Conservation (phyloP, 2,329 filamentous ascomycete species). For the Fusarium siculi region DNA sequence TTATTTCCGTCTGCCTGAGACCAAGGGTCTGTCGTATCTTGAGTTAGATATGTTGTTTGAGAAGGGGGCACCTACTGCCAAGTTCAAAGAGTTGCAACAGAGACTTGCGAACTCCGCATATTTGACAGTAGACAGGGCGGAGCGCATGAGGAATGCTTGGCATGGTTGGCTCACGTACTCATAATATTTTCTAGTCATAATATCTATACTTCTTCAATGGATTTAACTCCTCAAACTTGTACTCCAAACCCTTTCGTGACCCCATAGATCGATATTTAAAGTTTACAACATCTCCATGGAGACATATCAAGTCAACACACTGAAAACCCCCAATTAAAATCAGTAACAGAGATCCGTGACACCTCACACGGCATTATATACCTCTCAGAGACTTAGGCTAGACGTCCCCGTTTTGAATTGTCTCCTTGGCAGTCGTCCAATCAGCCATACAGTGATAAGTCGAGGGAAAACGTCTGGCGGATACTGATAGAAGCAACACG, state of each 20-base stretch:
- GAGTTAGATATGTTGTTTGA: conserved; percentile 46
- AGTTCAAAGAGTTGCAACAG: conserved; percentile 46
- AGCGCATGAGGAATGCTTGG: conserved; percentile 41
- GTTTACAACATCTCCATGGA: too few species aligned
- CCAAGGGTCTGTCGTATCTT: conserved; percentile 38
- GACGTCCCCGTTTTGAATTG: fast-evolving
- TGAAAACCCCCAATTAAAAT: too few species aligned
- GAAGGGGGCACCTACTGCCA: conserved; percentile 31
- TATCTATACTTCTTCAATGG: background rate
- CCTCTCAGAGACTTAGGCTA: background rate
- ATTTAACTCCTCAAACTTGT: fast-evolving
- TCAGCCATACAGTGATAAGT: fast-evolving
- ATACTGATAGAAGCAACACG: background rate
- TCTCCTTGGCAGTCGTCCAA: fast-evolving
- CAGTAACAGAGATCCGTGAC: background rate
- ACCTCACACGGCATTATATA: too few species aligned
- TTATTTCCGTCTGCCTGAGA: conserved; percentile 44
- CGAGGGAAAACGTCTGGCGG: fast-evolving
- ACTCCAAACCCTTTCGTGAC: fast-evolving
- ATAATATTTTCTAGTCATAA: background rate
- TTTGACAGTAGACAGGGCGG: conserved; percentile 21
- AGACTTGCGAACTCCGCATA: conserved; percentile 34
- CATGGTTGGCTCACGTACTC: conserved; percentile 40
- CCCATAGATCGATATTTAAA: too few species aligned
- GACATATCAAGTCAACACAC: too few species aligned